These are phyloP conservation scores for Colletotrichum truncatum DNA, from an alignment of 2,329 filamentous ascomycete species.

Conservation along the genomic window DNA sequence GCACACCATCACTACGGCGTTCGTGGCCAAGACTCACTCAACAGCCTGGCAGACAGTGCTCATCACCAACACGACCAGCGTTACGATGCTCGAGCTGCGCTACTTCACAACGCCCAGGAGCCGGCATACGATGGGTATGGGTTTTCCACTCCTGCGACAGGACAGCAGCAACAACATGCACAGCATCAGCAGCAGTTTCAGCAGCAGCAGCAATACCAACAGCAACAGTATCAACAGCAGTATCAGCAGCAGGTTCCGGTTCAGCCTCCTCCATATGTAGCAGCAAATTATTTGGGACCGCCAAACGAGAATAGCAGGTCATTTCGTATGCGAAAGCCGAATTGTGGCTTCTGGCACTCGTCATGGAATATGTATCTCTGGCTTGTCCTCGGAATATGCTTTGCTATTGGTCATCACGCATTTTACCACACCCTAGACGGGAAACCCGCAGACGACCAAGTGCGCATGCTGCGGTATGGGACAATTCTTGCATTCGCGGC, in stretches of 20 bases:
- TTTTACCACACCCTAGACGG: constrained; percentile 44
- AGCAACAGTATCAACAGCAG: background rate
- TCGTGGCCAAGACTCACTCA: background rate
- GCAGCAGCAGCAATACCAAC: background rate
- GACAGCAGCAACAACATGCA: background rate
- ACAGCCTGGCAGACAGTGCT: background rate
- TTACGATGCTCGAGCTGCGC: constrained; percentile 11
- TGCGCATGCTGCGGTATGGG: constrained; percentile 46
- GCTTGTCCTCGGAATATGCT: constrained; percentile 41
- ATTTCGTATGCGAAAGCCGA: background rate
- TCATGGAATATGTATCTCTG: constrained; percentile 45
- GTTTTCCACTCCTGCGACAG: too few relatives aligned
- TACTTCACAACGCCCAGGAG: constrained; percentile 18
- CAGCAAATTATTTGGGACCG: background rate
- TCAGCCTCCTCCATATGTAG: constrained; percentile 1
- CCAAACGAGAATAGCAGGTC: background rate
- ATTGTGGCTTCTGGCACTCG: constrained; percentile 42
- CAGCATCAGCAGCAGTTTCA: background rate
- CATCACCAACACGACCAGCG: background rate
- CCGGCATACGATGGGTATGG: background rate
- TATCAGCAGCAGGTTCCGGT: background rate
- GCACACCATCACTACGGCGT: constrained; percentile 8
- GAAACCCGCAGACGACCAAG: constrained; percentile 40
- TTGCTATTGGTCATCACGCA: constrained; percentile 44
- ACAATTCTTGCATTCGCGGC: constrained; percentile 45